Evolutionary conservation across 164 flowering plant genomes (phyloP), one percentile per base, ranked within the genome.

Genomic region (Nymphaea colorata): DNA sequence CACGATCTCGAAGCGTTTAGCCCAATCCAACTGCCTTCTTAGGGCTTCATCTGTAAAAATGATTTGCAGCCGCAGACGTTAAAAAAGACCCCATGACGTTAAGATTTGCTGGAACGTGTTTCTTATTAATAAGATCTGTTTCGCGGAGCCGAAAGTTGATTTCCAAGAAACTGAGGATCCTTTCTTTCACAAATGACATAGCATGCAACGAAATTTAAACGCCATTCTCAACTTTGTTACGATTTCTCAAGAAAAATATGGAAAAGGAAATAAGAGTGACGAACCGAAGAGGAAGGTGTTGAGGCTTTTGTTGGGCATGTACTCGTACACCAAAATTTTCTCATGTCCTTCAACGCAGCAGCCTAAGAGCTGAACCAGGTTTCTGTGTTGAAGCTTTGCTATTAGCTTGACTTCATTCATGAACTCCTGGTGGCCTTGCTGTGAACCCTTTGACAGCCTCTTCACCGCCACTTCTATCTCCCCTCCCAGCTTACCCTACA

Each of bases 361-460:
- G 0, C 79, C 79, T 11, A 71, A 17, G 11, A 76, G 74, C 17
- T 66, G 67, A 7, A 76, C 79, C 43, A 73, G 60, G 59, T 76
- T 76, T 53, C 79, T 68, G 59, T 73, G 79, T 16, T 76, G 76
- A 47, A 76, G 79, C 61, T 68, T 76, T 6, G 76, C 44, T 25
- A 76, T 76, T 41, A 71, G 17, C 6, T 63, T 59, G 44, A 75
- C 72, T 41, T 75, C 77, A 61, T 68, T 71, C 53, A 65, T 75
- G 41, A 75, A 75, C 59, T 75, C 77, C 4, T 43, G 55, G 2
- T 65, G 4, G 18, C 77, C 74, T 68, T 75, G 77, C 15, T 66
- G 69, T 6, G 77, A 75, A 41, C 42, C 57, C 64, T 16, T 71
- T 7, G 77, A 71, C 6, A 75, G 71, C 63, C 77, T 71, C 47